Conservation (phyloP, 768 basidiomycete genomes). For the Megacollybia marginata region DNA sequence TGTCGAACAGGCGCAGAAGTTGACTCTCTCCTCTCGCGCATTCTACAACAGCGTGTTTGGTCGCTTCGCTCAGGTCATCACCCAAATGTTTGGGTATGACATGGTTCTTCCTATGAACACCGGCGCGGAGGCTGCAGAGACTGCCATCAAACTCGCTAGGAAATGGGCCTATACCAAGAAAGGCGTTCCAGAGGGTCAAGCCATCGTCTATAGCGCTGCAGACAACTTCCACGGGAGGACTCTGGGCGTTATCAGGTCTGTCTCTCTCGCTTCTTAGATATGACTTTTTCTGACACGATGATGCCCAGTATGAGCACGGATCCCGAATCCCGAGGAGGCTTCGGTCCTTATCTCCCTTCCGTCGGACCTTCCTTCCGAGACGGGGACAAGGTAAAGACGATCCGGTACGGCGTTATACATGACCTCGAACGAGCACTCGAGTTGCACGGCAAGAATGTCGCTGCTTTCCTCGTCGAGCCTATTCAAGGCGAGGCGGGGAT, state of each 20-base stretch:
- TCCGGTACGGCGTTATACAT: constrained; percentile 77
- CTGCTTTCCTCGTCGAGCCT: constrained; percentile 93
- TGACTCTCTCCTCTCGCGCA: constrained; percentile 91
- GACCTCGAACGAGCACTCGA: constrained; percentile 82
- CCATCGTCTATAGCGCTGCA: constrained; percentile 76
- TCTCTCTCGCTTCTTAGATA: constrained; percentile 1
- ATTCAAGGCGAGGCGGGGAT: constrained; percentile 99
- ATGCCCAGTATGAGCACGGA: constrained; percentile 83
- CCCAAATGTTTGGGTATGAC: constrained; percentile 81
- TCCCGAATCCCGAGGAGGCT: constrained; percentile 78
- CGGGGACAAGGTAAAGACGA: constrained; percentile 42
- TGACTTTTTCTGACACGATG: constrained; percentile 6
- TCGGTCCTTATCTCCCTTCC: constrained; percentile 83
- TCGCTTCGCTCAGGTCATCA: constrained; percentile 80
- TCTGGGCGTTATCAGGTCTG: constrained; percentile 73
- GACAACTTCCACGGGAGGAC: constrained; percentile 98
- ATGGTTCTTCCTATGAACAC: constrained; percentile 99
- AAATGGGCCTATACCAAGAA: constrained; percentile 97
- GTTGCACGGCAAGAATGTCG: constrained; percentile 72
- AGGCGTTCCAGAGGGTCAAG: constrained; percentile 72
- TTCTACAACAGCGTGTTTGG: constrained; percentile 95
- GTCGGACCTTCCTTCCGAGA: constrained; percentile 77
- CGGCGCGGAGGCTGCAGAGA: constrained; percentile 97
- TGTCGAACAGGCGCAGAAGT: constrained; percentile 75
- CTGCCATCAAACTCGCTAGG: constrained; percentile 88